A percentile compares a stretch with the other conserved stretches of the same genome.
Conservation (phyloP, 352 stramenopile species). For the Pythium volutum region DNA sequence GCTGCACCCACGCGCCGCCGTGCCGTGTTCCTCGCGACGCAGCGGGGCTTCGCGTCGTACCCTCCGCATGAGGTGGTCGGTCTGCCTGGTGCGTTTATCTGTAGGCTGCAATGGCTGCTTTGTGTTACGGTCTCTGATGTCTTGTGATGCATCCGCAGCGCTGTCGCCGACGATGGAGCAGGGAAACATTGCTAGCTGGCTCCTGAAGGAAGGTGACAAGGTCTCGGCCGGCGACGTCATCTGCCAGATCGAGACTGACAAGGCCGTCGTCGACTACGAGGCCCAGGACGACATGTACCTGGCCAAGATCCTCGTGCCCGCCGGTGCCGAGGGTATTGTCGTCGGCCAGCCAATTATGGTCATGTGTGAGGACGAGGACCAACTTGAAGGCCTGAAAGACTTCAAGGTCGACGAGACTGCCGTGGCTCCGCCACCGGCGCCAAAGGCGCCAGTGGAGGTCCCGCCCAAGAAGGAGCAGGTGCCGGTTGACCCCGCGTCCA, state of each 20-base stretch:
- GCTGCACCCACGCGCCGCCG: constrained; percentile 37
- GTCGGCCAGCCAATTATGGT: constrained; percentile 96
- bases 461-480: constrained; percentile 71
- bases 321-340: constrained; percentile 87
- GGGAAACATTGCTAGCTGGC: constrained; percentile 95
- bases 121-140: background rate
- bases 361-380: constrained; percentile 89
- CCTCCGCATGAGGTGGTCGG: constrained; percentile 76
- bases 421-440: constrained; percentile 27
- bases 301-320: constrained; percentile 94
- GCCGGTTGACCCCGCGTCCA: constrained; percentile 37
- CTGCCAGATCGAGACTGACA: constrained; percentile 98
- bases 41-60: constrained; percentile 67
- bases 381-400: constrained; percentile 64
- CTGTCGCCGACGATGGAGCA: constrained; percentile 98
- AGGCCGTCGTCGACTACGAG: constrained; percentile 99
- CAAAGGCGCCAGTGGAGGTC: constrained; percentile 57
- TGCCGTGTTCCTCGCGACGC: constrained; percentile 25
- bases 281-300: constrained; percentile 96
- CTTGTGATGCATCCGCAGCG: constrained; percentile 33
- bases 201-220: constrained; percentile 89
- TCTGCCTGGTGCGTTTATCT: constrained; percentile 47
- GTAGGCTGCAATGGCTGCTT: background rate
- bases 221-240: constrained; percentile 94
- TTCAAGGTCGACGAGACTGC: constrained; percentile 66